These are phyloP conservation scores for Umbelopsis vinacea DNA, from an alignment of 192 early-diverging fungal species.

Conservation along the genomic window DNA sequence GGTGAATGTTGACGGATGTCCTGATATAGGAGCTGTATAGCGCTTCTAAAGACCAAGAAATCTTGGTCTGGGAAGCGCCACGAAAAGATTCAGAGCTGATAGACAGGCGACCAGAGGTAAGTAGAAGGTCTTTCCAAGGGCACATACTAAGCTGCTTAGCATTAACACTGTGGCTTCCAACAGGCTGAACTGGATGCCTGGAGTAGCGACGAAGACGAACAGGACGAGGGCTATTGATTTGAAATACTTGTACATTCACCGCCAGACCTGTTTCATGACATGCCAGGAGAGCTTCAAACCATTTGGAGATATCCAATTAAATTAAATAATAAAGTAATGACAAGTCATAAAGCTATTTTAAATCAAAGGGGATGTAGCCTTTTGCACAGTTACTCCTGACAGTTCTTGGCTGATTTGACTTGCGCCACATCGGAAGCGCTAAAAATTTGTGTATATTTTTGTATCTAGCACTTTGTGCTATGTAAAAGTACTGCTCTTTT, in stretches of 20 bases:
- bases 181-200: constrained; percentile 49
- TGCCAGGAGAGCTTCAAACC: not conserved
- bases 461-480: too few species aligned
- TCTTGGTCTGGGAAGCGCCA: constrained; percentile 59
- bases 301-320: not conserved
- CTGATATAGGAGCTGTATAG: constrained; percentile 62
- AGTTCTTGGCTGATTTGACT: too few species aligned
- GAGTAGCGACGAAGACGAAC: constrained; percentile 49
- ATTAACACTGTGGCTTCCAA: not conserved
- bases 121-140: not conserved
- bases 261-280: not conserved
- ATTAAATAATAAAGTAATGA: not conserved
- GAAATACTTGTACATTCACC: too few species aligned
- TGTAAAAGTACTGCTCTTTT: too few species aligned
- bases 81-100: constrained; percentile 37
- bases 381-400: not conserved
- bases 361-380: not conserved
- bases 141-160: not conserved
- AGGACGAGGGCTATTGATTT: too few species aligned
- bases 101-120: constrained; percentile 20
- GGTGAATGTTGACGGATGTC: not conserved
- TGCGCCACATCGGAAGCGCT: too few species aligned
- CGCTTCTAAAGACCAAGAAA: constrained; percentile 59
- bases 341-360: not conserved
- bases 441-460: too few species aligned